Conservation (phyloP, 2,329 filamentous ascomycete species). For the Alternaria solani region DNA sequence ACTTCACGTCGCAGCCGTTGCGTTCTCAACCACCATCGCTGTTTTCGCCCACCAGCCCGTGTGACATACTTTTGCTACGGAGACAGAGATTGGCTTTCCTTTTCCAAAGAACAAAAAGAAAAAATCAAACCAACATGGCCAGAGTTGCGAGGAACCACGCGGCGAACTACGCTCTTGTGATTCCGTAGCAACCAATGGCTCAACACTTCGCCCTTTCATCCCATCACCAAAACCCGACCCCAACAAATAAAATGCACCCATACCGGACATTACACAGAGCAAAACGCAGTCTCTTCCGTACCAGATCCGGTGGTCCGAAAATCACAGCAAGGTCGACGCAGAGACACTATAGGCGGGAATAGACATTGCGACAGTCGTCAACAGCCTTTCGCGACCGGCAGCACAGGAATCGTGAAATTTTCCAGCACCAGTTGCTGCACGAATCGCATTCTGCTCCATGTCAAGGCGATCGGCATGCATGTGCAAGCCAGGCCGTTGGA, state of each 20-base stretch:
- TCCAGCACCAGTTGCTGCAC: conserved; percentile 44
- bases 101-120: not conserved
- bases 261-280: conserved; percentile 29
- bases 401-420: conserved; percentile 46
- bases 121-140: not conserved
- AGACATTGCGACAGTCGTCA: conserved; percentile 52
- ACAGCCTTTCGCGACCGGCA: conserved; percentile 52
- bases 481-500: conserved; percentile 41
- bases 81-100: conserved; percentile 20
- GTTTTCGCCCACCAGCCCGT: conserved; percentile 15
- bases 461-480: conserved; percentile 36
- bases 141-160: conserved; percentile 21
- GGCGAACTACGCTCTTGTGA: conserved; percentile 22
- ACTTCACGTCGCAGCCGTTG: conserved; percentile 4
- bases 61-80: conserved; percentile 26
- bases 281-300: conserved; percentile 43
- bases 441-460: conserved; percentile 43
- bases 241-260: conserved; percentile 14
- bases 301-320: conserved; percentile 51
- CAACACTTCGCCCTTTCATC: conserved; percentile 3
- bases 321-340: conserved; percentile 48
- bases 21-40: not conserved
- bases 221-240: conserved; percentile 9
- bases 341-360: conserved; percentile 45
- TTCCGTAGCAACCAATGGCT: not conserved